A percentile compares a stretch with the other conserved stretches of the same genome.
phyloP scores from a whole-genome alignment of 805 yeast species.

The Pichia manshurica region DNA sequence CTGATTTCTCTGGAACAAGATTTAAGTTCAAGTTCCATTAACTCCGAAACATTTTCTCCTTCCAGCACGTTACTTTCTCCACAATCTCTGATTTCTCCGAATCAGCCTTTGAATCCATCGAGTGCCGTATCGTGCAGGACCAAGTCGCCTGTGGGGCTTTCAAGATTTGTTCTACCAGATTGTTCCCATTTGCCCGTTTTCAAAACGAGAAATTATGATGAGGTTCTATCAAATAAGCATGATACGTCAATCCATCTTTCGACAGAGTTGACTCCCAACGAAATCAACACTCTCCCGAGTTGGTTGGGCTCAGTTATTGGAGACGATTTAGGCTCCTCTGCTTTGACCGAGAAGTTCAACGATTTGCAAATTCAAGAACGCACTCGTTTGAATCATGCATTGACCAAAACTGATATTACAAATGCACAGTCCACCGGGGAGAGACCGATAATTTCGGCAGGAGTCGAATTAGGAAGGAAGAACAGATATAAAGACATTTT shows the following conservation, averaged over 20 bases:
- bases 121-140: background rate
- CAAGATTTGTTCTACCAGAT: slow-evolving; percentile 52
- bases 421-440: slow-evolving; percentile 7
- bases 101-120: slow-evolving; percentile 3
- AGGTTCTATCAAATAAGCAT: slow-evolving; percentile 28
- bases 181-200: slow-evolving; percentile 37
- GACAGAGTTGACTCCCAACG: slow-evolving; percentile 18
- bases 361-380: slow-evolving; percentile 66
- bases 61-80: slow-evolving; percentile 21
- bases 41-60: slow-evolving; percentile 17
- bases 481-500: slow-evolving; percentile 86
- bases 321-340: slow-evolving; percentile 33
- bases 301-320: slow-evolving; percentile 46
- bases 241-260: slow-evolving; percentile 26
- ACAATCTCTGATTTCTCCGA: background rate
- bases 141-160: slow-evolving; percentile 30
- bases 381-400: slow-evolving; percentile 50
- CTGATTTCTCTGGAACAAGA: background rate
- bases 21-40: slow-evolving; percentile 7
- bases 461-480: slow-evolving; percentile 75
- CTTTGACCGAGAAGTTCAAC: slow-evolving; percentile 50
- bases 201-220: slow-evolving; percentile 51
- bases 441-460: slow-evolving; percentile 46
- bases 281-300: slow-evolving; percentile 36
- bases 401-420: slow-evolving; percentile 23